These are phyloP conservation scores for Penicillium occitanis DNA, from an alignment of 2,329 filamentous ascomycete genomes.

Conservation along the genomic window DNA sequence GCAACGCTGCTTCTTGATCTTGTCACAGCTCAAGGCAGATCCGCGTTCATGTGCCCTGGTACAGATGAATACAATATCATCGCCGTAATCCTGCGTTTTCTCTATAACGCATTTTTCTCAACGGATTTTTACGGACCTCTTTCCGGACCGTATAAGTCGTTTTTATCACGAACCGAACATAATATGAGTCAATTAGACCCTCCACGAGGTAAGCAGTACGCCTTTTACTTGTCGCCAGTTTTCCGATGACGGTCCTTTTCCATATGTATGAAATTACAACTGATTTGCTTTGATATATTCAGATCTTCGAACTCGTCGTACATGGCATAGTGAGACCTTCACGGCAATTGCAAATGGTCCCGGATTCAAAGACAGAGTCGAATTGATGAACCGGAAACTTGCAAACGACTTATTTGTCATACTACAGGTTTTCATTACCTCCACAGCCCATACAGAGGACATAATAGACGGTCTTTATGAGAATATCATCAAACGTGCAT, in stretches of 20 bases:
- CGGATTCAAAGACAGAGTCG: background rate
- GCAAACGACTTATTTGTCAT: background rate
- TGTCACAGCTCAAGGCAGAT: background rate
- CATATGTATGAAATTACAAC: background rate
- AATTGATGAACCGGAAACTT: background rate
- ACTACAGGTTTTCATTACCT: background rate
- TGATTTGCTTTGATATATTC: background rate
- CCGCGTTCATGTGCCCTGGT: background rate
- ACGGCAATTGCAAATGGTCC: background rate
- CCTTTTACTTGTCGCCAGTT: background rate
- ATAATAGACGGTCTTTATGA: background rate
- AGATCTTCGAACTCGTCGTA: background rate
- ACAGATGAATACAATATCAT: background rate
- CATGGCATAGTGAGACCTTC: constrained; percentile 2
- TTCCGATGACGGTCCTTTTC: background rate
- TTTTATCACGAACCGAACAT: background rate
- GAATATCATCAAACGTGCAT: background rate
- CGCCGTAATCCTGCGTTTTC: background rate
- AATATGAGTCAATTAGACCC: background rate
- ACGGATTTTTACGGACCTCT: background rate
- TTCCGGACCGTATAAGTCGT: background rate
- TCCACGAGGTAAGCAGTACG: background rate
- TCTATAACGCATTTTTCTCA: background rate
- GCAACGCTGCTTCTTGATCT: background rate
- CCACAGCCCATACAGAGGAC: background rate